Evolutionary conservation across 441 rosid genomes (phyloP), one percentile per base, ranked within the genome.

Genomic region (Euphorbia corollata): DNA sequence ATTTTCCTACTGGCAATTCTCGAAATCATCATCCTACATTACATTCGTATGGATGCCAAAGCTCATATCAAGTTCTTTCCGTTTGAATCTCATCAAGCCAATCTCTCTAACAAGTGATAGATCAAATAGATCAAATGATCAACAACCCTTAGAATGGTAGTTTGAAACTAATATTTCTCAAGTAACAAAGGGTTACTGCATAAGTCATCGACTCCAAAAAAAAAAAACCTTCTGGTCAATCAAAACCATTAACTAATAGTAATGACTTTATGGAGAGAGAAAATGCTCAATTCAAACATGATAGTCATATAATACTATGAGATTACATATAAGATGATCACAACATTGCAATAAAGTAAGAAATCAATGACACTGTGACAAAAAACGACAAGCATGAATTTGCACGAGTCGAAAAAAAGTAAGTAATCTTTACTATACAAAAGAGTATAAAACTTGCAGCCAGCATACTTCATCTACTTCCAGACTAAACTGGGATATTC

Each of bases 401-500:
- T 61, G 68, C 48, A 38, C 22, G 20, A 47, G 4, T 20, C 22
- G 39, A 53, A 39, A n/a, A 45, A 60, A 53, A 23, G 61, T 30
- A 69, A 61, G 11, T 63, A 59, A 55, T 62, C 57, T 61, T 47
- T 67, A 34, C 68, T n/a, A 15, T 23, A 43, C 30, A 43, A 64
- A 51, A 68, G 70, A 53, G 59, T 24, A 58, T 48, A 69, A 12
- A 71, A 39, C 61, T 36, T 55, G 69, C 58, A 47, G 59, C 68
- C 36, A 36, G 60, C 56, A 19, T 63, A 50, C 59, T 30, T 53
- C 61, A 27, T 72, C 76, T 61, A 75, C 82, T 75, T 77, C 80
- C 77, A 69, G 63, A 68, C 74, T 77, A 57, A 77, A 82, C 80
- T 79, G 36, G 68, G 73, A 48, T 71, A 73, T 16, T 63, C 48